These are phyloP conservation scores for Wickerhamiella dianesei DNA, from an alignment of 805 yeast species.

Conservation along the genomic window DNA sequence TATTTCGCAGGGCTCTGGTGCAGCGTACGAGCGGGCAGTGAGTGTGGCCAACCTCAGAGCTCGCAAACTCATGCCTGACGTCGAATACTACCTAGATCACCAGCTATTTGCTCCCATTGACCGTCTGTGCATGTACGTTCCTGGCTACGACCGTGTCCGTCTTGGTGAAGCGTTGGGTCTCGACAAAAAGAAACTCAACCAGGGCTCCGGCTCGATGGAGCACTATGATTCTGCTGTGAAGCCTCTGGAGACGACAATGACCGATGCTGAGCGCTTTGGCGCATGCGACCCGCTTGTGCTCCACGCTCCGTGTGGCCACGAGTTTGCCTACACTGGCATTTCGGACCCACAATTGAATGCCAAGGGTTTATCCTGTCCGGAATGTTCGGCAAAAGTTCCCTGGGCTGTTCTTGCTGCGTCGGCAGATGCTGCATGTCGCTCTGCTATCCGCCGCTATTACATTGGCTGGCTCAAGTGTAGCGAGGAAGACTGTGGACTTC, in stretches of 20 bases:
- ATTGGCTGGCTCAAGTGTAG: slow-evolving; percentile 80
- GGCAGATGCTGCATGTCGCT: slow-evolving; percentile 57
- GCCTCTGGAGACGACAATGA: slow-evolving; percentile 69
- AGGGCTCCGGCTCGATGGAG: not conserved
- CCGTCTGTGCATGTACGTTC: slow-evolving; percentile 70
- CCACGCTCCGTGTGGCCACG: slow-evolving; percentile 35
- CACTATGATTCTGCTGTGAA: slow-evolving; percentile 27
- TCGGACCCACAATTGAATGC: slow-evolving; percentile 39
- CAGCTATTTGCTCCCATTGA: slow-evolving; percentile 87
- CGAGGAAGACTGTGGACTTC: slow-evolving; percentile 65
- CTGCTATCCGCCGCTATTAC: slow-evolving; percentile 61
- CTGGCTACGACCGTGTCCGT: slow-evolving; percentile 71
- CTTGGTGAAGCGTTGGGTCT: slow-evolving; percentile 68
- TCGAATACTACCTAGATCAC: slow-evolving; percentile 66
- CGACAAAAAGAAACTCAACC: slow-evolving; percentile 36
- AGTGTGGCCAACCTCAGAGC: slow-evolving; percentile 58
- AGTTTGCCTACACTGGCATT: slow-evolving; percentile 64
- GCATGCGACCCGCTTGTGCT: slow-evolving; percentile 43
- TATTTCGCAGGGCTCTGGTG: slow-evolving; percentile 39
- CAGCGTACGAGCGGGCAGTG: slow-evolving; percentile 71
- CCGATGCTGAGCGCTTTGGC: slow-evolving; percentile 73
- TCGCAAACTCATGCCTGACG: slow-evolving; percentile 51
- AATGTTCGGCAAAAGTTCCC: slow-evolving; percentile 42
- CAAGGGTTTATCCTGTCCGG: slow-evolving; percentile 56
- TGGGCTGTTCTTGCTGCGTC: slow-evolving; percentile 51